Base-by-base conservation (phyloP, 768 basidiomycete genomes). In the Cubamyces lactineus region DNA sequence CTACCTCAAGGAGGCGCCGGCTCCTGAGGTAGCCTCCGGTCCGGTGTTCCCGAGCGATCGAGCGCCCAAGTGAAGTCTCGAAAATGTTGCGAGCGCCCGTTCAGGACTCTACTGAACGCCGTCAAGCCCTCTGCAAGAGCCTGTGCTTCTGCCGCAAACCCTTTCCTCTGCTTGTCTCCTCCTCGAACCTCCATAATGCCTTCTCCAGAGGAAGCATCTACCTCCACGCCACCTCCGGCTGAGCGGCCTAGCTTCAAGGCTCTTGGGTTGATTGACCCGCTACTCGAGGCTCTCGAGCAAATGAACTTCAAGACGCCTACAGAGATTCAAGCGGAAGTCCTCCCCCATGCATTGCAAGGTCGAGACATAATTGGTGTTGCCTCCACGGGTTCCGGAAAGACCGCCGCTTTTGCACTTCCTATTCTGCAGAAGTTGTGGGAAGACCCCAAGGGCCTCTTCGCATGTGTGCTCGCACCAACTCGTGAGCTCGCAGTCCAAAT, bases 331-430 rank as follows among this genome's bases (percentile, higher is more conserved):
- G 77, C 79, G 2, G 86, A 94, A 70, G 82, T 83, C 39, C 83
- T 99, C 50, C 97, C 97, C 0, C 85, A 86, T 77, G 96, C 96
- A 19, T 77, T 99, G 6, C 81, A 91, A 73, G 96, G 95, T 0
- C 86, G 89, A 70, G 97, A 99, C 77, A 92, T 99, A 67, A 98
- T 99, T 61, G 97, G 97, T 19, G 90, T 99, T n/a, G 97, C 97
- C 34, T 88, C 93, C 66, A 99, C 97, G 11, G 97, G 97, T 30
- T 94, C 92, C 13, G 97, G 96, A 67, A 98, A 99, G 80, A 98
- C 97, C 0, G 96, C 95, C 16, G 96, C 97, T 21, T 98, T 98
- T 75, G 94, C 93, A 24, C 78, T 98, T 5, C 97, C 97, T 2
- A 96, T 99, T 61, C 78, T 99, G 39, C 97, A 99, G 75, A 93